Evolutionary conservation across 2,329 filamentous ascomycete genomes (phyloP).

Genomic region (Xylogone sp.): DNA sequence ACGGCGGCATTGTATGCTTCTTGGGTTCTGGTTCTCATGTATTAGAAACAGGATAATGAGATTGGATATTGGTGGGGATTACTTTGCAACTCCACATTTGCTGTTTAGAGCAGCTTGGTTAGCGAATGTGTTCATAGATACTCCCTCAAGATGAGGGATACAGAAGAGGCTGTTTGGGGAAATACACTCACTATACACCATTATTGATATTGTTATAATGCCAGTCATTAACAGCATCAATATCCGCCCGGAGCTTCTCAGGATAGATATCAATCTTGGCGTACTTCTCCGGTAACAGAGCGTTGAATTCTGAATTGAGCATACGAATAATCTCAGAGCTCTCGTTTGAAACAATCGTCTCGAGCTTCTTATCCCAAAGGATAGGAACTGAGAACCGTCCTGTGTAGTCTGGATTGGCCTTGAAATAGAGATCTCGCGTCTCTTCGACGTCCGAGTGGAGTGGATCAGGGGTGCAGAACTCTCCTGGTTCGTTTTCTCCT

Average conservation of each 20-base stretch:
- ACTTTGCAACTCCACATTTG: slow-evolving; percentile 7
- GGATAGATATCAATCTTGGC: slow-evolving; percentile 64
- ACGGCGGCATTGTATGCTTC: slow-evolving; percentile 76
- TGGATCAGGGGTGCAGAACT: slow-evolving; percentile 60
- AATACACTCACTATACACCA: slow-evolving; percentile 39
- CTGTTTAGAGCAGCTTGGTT: background rate
- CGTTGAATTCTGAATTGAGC: slow-evolving; percentile 74
- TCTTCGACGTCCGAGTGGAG: slow-evolving; percentile 55
- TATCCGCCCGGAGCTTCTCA: slow-evolving; percentile 51
- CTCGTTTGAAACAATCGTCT: slow-evolving; percentile 74
- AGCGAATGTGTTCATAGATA: slow-evolving; percentile 4
- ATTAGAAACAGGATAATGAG: background rate
- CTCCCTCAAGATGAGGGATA: no score
- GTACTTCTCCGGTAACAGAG: slow-evolving; percentile 54
- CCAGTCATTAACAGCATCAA: slow-evolving; percentile 75
- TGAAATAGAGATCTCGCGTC: slow-evolving; percentile 61
- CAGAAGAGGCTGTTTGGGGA: no score
- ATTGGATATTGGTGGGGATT: background rate
- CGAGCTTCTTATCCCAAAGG: slow-evolving; percentile 58
- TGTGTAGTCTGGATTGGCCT: slow-evolving; percentile 56
- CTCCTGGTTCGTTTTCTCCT: slow-evolving; percentile 52
- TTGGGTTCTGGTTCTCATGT: slow-evolving; percentile 51
- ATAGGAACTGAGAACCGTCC: slow-evolving; percentile 66
- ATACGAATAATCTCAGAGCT: slow-evolving; percentile 78
- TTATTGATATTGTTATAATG: slow-evolving; percentile 69